phyloP scores from a whole-genome alignment of 1,284 basidiomycete genomes.

The Trichosporon sp. region DNA sequence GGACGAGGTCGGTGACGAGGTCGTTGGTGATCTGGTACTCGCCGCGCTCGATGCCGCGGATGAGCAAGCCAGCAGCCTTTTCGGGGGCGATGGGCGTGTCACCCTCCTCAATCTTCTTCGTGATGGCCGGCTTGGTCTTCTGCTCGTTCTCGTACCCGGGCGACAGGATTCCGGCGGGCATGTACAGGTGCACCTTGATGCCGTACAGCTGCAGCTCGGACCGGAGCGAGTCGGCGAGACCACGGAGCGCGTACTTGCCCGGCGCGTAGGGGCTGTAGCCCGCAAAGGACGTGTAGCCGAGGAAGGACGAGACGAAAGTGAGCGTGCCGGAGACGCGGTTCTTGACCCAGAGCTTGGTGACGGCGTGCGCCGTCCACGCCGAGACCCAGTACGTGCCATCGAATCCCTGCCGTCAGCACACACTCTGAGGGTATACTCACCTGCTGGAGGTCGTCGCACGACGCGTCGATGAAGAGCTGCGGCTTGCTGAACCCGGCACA shows the following conservation, averaged over 20 bases:
- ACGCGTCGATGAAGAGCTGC: slow-evolving; percentile 71
- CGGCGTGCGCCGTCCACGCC: slow-evolving; percentile 77
- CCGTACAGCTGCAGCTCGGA: slow-evolving; percentile 73
- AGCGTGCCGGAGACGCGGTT: slow-evolving; percentile 67
- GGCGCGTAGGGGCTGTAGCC: slow-evolving; percentile 87
- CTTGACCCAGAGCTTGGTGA: slow-evolving; percentile 70
- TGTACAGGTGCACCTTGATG: slow-evolving; percentile 80
- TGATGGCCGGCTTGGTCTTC: slow-evolving; percentile 76
- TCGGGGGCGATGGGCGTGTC: slow-evolving; percentile 72
- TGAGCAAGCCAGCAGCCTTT: slow-evolving; percentile 65
- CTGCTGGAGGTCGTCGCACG: slow-evolving; percentile 63
- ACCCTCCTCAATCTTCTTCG: slow-evolving; percentile 75
- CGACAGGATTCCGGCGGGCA: slow-evolving; percentile 81
- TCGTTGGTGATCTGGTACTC: slow-evolving; percentile 77
- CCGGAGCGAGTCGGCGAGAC: slow-evolving; percentile 81
- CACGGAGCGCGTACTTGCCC: slow-evolving; percentile 85
- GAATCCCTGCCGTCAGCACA: slow-evolving; percentile 47
- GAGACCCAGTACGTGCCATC: slow-evolving; percentile 61
- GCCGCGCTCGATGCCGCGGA: slow-evolving; percentile 72
- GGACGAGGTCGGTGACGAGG: slow-evolving; percentile 69
- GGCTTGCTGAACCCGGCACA: slow-evolving; percentile 75
- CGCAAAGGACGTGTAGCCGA: slow-evolving; percentile 77
- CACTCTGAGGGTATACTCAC: slow-evolving; percentile 54
- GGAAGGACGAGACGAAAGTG: slow-evolving; percentile 77
- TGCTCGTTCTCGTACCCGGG: slow-evolving; percentile 82